Evolutionary conservation across 2,329 filamentous ascomycete genomes (phyloP).

Genomic region (Microthyrium microscopicum): DNA sequence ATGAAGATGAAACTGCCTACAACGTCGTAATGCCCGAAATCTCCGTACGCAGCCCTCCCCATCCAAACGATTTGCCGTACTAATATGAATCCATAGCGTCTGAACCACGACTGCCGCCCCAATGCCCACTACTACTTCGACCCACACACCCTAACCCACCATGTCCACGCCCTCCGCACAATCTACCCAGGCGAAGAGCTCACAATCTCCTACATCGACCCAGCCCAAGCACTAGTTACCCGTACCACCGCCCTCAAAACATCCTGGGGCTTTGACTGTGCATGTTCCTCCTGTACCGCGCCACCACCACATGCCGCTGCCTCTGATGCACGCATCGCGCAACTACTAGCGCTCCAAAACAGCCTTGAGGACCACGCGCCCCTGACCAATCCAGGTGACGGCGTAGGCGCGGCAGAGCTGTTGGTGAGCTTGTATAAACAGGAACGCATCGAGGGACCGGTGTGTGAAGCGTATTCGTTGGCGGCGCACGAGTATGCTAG

Average conservation of each 20-base stretch:
- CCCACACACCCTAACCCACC: slow-evolving; percentile 19
- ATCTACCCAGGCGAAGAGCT: slow-evolving; percentile 26
- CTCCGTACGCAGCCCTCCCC: slow-evolving; percentile 3
- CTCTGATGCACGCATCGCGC: slow-evolving; percentile 20
- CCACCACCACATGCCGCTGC: slow-evolving; percentile 13
- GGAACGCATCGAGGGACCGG: slow-evolving; percentile 18
- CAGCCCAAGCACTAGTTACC: slow-evolving; percentile 17
- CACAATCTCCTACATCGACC: slow-evolving; percentile 23
- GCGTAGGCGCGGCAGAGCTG: slow-evolving; percentile 20
- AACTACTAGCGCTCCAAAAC: slow-evolving; percentile 17
- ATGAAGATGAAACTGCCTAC: slow-evolving; percentile 3
- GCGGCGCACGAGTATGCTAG: slow-evolving; percentile 26
- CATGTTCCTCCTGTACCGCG: slow-evolving; percentile 21
- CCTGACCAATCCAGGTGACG: not conserved
- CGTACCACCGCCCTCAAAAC: slow-evolving; percentile 17
- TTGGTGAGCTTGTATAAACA: slow-evolving; percentile 22
- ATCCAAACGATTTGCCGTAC: not conserved
- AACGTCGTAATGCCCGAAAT: slow-evolving; percentile 8
- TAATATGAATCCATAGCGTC: slow-evolving; percentile 11
- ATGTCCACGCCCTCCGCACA: slow-evolving; percentile 21
- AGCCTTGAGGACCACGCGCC: slow-evolving; percentile 21
- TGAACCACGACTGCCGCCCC: slow-evolving; percentile 28
- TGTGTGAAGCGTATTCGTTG: slow-evolving; percentile 20
- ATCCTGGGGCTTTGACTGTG: slow-evolving; percentile 25
- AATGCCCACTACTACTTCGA: slow-evolving; percentile 25